Evolutionary conservation across 1,284 basidiomycete genomes (phyloP).

Genomic region (Afroboletus lepidellus): DNA sequence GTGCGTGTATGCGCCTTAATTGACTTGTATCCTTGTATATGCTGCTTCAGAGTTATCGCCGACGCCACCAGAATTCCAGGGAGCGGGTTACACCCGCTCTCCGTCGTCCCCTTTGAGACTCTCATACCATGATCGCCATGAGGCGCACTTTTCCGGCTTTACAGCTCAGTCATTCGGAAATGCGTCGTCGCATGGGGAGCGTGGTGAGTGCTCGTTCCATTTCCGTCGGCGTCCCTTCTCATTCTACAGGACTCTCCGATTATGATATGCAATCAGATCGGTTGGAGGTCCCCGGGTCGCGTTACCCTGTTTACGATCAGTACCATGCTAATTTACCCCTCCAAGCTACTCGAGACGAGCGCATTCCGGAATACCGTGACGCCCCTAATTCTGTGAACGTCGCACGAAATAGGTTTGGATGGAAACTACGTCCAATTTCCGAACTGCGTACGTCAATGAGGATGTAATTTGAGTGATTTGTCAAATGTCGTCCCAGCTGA

Average conservation of each 20-base stretch:
- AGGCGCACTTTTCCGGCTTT: slow-evolving; percentile 1
- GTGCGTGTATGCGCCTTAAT: slow-evolving; percentile 49
- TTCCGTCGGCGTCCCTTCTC: not conserved
- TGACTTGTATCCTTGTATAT: slow-evolving; percentile 1
- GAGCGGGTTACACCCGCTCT: slow-evolving; percentile 3
- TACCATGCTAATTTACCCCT: not conserved
- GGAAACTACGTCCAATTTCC: slow-evolving; percentile 66
- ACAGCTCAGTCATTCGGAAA: not conserved
- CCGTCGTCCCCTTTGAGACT: slow-evolving; percentile 8
- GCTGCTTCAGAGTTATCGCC: slow-evolving; percentile 38
- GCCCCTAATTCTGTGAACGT: slow-evolving; percentile 12
- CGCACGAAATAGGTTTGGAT: slow-evolving; percentile 40
- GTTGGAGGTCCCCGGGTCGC: not conserved
- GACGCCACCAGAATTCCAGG: slow-evolving; percentile 34
- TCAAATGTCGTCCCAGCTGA: slow-evolving; percentile 56
- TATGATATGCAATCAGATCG: not conserved
- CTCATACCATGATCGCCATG: not conserved
- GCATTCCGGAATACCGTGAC: not conserved
- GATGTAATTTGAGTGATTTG: too few relatives aligned
- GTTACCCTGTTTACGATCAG: not conserved
- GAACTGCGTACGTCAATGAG: slow-evolving; percentile 59
- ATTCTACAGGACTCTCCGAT: slow-evolving; percentile 10
- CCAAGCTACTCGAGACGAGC: not conserved
- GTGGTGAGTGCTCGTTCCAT: slow-evolving; percentile 11
- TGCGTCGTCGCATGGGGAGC: not conserved